These are phyloP conservation scores for Solanum appendiculatum DNA, from an alignment of 257 asterid genomes.

Conservation along the genomic window DNA sequence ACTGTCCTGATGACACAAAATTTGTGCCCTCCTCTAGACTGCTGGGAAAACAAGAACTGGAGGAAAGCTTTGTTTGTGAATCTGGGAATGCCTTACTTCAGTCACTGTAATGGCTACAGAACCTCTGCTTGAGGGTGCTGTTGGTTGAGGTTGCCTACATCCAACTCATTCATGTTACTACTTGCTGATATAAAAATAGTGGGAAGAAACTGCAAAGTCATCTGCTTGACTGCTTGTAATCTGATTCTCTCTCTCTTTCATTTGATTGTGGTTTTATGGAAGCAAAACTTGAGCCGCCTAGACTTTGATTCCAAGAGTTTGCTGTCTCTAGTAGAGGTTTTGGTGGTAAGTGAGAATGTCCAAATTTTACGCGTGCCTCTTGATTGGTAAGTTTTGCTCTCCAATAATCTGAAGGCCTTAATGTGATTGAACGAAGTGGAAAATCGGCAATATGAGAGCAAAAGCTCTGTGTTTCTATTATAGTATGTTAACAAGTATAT, in stretches of 20 bases:
- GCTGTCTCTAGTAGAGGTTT: neutral
- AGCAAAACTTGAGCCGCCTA: too few relatives aligned
- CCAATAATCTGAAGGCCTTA: neutral
- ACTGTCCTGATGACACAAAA: constrained; percentile 8
- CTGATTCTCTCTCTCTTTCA: neutral
- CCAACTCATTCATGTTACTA: neutral
- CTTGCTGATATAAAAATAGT: neutral
- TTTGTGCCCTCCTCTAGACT: constrained; percentile 52
- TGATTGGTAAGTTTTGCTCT: neutral
- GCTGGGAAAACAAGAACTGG: constrained; percentile 38
- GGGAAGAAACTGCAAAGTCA: neutral
- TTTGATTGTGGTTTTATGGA: neutral
- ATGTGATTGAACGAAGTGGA: too few relatives aligned
- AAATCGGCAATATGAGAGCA: too few relatives aligned
- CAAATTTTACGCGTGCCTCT: neutral
- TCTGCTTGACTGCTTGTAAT: too few relatives aligned
- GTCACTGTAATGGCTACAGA: neutral
- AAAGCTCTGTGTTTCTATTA: too few relatives aligned
- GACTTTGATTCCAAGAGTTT: neutral
- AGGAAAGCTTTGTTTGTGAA: constrained; percentile 9
- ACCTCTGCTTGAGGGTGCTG: neutral
- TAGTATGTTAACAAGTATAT: neutral
- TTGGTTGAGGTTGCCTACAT: too few relatives aligned
- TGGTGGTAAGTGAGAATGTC: neutral
- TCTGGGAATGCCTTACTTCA: constrained; percentile 2